Evolutionary conservation across 2,329 filamentous ascomycete genomes (phyloP).

Genomic region (Diaporthe sp.): DNA sequence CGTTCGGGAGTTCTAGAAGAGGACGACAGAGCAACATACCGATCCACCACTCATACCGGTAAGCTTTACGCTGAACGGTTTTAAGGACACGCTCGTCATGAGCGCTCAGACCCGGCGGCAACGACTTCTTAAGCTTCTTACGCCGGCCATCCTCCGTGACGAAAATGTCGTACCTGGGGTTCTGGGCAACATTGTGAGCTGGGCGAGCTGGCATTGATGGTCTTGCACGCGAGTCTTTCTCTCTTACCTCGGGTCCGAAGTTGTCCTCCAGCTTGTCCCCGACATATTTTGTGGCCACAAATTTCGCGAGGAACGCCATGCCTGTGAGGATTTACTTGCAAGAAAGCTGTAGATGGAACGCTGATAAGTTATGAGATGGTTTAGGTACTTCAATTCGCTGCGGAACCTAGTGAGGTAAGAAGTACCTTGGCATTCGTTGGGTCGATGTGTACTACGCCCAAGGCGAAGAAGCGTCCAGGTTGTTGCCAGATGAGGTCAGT

Average conservation of each 20-base stretch:
- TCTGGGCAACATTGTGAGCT: slow-evolving; percentile 20
- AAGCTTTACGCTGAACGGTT: slow-evolving; percentile 39
- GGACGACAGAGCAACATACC: neutral
- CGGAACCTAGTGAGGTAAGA: neutral
- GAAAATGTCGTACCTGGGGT: slow-evolving; percentile 39
- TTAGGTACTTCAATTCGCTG: neutral
- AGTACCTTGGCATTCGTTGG: slow-evolving; percentile 14
- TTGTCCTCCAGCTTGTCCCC: slow-evolving; percentile 40
- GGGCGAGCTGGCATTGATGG: neutral
- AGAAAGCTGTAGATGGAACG: neutral
- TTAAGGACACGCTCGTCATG: slow-evolving; percentile 37
- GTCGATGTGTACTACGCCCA: neutral
- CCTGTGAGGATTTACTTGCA: neutral
- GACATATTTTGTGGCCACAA: slow-evolving; percentile 39
- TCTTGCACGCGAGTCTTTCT: neutral
- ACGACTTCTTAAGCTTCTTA: slow-evolving; percentile 37
- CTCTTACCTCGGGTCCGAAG: slow-evolving; percentile 39
- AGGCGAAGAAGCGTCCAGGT: neutral
- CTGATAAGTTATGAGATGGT: neutral
- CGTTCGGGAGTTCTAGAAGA: neutral
- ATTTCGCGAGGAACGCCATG: slow-evolving; percentile 41
- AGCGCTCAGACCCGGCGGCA: slow-evolving; percentile 34
- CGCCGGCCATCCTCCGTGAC: slow-evolving; percentile 39
- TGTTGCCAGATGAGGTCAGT: slow-evolving; percentile 19
- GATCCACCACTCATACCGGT: slow-evolving; percentile 41